phyloP scores from a whole-genome alignment of 2,329 filamentous ascomycete genomes.

The Fusarium sp. region DNA sequence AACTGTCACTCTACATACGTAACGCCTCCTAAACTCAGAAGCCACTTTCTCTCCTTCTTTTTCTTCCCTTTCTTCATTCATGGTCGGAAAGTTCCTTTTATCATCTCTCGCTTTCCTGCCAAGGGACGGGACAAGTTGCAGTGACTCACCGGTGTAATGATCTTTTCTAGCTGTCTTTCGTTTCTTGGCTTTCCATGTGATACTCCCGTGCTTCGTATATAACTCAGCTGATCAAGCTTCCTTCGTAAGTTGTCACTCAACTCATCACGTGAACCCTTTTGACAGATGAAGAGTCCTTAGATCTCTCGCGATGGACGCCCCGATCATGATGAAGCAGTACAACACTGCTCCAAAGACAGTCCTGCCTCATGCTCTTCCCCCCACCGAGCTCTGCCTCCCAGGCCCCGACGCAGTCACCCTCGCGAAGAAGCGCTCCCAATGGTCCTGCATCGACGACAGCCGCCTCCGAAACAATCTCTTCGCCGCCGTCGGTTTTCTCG shows the following conservation, averaged over 20 bases:
- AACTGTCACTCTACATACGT: neutral
- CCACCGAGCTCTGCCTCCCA: neutral
- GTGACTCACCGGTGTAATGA: neutral
- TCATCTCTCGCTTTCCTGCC: neutral
- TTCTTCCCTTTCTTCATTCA: no score
- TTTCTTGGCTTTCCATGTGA: neutral
- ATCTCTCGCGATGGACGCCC: neutral
- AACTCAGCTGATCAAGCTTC: neutral
- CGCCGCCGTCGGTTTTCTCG: slow-evolving; percentile 58
- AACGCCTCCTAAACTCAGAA: neutral
- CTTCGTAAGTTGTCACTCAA: neutral
- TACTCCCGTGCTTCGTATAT: neutral
- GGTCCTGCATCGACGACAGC: slow-evolving; percentile 19
- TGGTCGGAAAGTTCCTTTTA: no score
- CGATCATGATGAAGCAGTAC: slow-evolving; percentile 2
- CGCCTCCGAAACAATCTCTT: slow-evolving; percentile 45
- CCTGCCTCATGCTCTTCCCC: neutral
- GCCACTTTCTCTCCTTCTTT: neutral
- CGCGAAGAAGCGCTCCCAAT: slow-evolving; percentile 5
- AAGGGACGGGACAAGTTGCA: neutral
- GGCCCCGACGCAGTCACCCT: slow-evolving; percentile 27
- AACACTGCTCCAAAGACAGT: neutral
- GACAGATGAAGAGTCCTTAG: neutral
- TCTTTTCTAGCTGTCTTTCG: neutral
- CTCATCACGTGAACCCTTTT: fast-evolving